Evolutionary conservation across 73 alveolate genomes (phyloP), one percentile per base, ranked within the genome.

Genomic region (Paramecium sexaurelia): DNA sequence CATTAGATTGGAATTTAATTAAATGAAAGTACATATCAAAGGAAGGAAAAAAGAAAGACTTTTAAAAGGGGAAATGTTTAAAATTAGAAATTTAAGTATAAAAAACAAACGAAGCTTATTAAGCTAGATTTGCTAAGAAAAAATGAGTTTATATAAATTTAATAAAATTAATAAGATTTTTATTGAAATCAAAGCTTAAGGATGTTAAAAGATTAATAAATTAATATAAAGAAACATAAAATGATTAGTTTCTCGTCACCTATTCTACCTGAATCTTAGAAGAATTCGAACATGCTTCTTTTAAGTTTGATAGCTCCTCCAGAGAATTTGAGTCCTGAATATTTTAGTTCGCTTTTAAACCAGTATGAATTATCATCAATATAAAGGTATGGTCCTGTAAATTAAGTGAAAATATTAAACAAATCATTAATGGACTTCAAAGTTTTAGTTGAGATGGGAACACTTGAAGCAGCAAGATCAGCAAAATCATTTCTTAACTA

Each of bases 321-420:
- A 40, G 68, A 32, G 7, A 78, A 78, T 78, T 43, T 78, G 71
- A 78, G 45, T 26, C 90, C 90, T 13, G 90, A 78, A 43, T 78
- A 78, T 78, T 78, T 78, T 20, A 7, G 45, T 24, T 17, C 68
- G 29, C 73, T 78, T 17, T 43, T 78, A 40, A 40, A 35, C 73
- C 43, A 78, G 90, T 78, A 78, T 33, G 51, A 20, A 24, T 15
- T 73, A 22, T 51, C 17, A 61, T 32, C 8, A 29, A 61, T 22
- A 29, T 3, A 4, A 61, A 78, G 90, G 73, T 78, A 78, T 78
- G 90, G 90, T 5, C 33, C 75, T 22, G 90, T 78, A 5, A 22
- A 11, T 17, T 19, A 17, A 24, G 90, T 78, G 39, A 39, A 24
- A 78, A 78, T 78, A 19, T 22, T 78, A 20, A 78, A 43, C 55